A percentile compares a stretch with the other conserved stretches of the same genome.
These are phyloP conservation scores for Cladosporium austrohemisphaericum DNA, from an alignment of 2,329 filamentous ascomycete genomes.

Conservation along the genomic window DNA sequence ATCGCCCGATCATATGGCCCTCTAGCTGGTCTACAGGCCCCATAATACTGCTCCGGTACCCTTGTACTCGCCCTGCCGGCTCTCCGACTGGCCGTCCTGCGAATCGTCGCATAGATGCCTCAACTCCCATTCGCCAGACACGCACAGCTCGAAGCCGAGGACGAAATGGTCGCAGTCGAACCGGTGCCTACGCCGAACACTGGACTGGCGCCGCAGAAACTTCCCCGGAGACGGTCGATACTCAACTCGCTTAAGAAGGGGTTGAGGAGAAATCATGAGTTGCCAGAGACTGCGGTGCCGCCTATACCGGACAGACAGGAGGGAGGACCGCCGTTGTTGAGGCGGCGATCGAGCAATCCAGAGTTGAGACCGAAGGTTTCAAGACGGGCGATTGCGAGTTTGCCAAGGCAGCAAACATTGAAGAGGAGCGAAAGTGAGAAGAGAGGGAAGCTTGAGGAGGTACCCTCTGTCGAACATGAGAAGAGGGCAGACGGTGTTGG, in stretches of 20 bases:
- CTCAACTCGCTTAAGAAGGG: slow-evolving; percentile 9
- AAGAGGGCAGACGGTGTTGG: slow-evolving; percentile 68
- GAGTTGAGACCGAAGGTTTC: slow-evolving; percentile 10
- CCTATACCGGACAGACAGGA: slow-evolving; percentile 3
- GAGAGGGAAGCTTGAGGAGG: slow-evolving; percentile 62
- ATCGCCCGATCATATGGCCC: slow-evolving; percentile 10
- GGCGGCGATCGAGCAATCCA: slow-evolving; percentile 10
- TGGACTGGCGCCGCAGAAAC: slow-evolving; percentile 6
- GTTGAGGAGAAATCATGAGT: slow-evolving; percentile 6
- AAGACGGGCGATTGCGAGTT: slow-evolving; percentile 67
- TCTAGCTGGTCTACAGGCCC: slow-evolving; percentile 2
- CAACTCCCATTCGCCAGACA: slow-evolving; percentile 16
- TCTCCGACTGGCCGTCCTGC: slow-evolving; percentile 10
- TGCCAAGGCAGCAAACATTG: slow-evolving; percentile 75
- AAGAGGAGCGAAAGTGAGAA: slow-evolving; percentile 73
- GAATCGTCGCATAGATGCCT: slow-evolving; percentile 11
- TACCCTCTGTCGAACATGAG: slow-evolving; percentile 60
- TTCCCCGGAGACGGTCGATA: slow-evolving; percentile 8
- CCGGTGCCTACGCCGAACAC: background rate
- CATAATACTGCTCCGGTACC: slow-evolving; percentile 10
- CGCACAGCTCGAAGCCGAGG: slow-evolving; percentile 10
- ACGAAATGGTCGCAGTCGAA: slow-evolving; percentile 14
- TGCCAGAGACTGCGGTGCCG: background rate
- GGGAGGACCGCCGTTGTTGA: slow-evolving; percentile 6
- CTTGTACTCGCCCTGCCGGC: slow-evolving; percentile 2